Percentiles rank a stretch among this genome's conserved stretches.
These are phyloP conservation scores for Pestalotiopsis sp. DNA, from an alignment of 2,329 filamentous ascomycete genomes.

Conservation along the genomic window DNA sequence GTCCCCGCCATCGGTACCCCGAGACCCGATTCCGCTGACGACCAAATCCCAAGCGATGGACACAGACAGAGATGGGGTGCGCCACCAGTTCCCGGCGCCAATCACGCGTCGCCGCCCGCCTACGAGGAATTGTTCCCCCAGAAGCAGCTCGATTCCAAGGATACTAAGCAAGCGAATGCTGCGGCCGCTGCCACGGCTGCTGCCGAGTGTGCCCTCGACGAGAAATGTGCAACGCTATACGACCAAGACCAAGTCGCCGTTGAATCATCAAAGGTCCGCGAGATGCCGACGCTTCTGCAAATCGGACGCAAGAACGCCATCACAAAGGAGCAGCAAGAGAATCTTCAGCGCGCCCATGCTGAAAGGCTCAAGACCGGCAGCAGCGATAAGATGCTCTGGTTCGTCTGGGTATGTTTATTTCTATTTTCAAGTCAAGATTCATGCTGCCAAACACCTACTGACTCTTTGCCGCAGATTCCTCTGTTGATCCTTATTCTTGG, in stretches of 20 bases:
- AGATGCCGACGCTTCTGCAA: constrained; percentile 50
- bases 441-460: neutral
- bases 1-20: constrained; percentile 66
- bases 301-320: constrained; percentile 67
- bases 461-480: constrained; percentile 34
- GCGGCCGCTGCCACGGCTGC: constrained; percentile 54
- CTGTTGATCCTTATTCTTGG: constrained; percentile 38
- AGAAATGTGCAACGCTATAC: constrained; percentile 57
- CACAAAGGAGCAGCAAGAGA: constrained; percentile 67
- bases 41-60: constrained; percentile 44
- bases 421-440: neutral
- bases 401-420: constrained; percentile 61
- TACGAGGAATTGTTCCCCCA: constrained; percentile 80
- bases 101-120: constrained; percentile 65
- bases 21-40: constrained; percentile 51
- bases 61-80: constrained; percentile 71
- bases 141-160: constrained; percentile 55
- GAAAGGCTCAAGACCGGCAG: constrained; percentile 65
- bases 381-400: constrained; percentile 68
- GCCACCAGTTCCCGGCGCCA: constrained; percentile 53
- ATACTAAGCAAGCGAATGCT: constrained; percentile 45
- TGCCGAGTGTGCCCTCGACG: constrained; percentile 61
- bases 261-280: constrained; percentile 30
- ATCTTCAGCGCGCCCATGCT: constrained; percentile 62
- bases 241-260: constrained; percentile 44